Evolutionary conservation across 805 yeast genomes (phyloP).

Genomic region (Candida ulmi): DNA sequence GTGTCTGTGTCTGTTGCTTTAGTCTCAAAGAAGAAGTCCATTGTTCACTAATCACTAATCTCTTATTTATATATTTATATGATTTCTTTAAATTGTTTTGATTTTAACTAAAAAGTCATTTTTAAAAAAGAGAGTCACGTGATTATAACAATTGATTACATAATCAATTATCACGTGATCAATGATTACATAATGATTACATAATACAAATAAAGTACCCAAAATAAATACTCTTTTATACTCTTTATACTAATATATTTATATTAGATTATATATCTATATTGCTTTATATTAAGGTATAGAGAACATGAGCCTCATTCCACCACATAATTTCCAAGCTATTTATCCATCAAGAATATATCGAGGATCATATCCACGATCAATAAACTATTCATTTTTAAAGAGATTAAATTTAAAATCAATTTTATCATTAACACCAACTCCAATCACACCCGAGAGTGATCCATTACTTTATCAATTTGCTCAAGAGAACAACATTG

Average conservation of each 20-base stretch:
- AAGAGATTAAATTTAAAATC: constrained; percentile 60
- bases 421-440: constrained; percentile 75
- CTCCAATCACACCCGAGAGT: constrained; percentile 50
- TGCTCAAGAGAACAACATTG: constrained; percentile 49
- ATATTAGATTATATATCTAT: too few relatives aligned
- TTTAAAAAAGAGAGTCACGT: too few relatives aligned
- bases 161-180: too few relatives aligned
- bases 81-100: too few relatives aligned
- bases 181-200: not conserved
- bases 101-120: too few relatives aligned
- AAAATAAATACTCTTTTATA: too few relatives aligned
- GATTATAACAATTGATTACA: too few relatives aligned
- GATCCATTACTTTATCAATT: constrained; percentile 49
- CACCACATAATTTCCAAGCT: constrained; percentile 75
- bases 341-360: constrained; percentile 59
- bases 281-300: too few relatives aligned
- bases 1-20: constrained; percentile 13
- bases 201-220: too few relatives aligned
- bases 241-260: too few relatives aligned
- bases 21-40: constrained; percentile 23
- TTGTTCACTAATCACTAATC: constrained; percentile 1
- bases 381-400: constrained; percentile 64
- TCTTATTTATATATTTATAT: too few relatives aligned
- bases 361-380: constrained; percentile 85
- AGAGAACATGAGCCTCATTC: constrained; percentile 37